Evolutionary conservation across 371 early-diverging fungal genomes (phyloP).

Genomic region (Blakeslea trispora): DNA sequence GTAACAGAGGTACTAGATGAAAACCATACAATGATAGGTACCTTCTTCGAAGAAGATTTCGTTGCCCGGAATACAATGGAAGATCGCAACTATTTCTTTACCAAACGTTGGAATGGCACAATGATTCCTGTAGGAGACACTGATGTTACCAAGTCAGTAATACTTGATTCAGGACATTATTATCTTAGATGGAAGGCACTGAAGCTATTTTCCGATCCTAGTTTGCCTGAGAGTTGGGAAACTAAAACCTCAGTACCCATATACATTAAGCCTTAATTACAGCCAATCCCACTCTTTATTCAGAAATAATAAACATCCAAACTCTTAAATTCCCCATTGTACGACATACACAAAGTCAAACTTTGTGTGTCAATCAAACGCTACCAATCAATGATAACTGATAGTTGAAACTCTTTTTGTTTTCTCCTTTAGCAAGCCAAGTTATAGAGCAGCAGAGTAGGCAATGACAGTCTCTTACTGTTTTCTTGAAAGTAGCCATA

Average conservation of each 20-base stretch:
- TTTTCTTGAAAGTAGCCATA: too few relatives aligned
- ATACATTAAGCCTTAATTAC: slow-evolving; percentile 5
- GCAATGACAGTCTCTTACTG: too few relatives aligned
- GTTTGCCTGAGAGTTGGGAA: slow-evolving; percentile 16
- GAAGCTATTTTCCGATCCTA: slow-evolving; percentile 22
- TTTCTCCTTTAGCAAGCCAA: too few relatives aligned
- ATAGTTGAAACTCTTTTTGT: too few relatives aligned
- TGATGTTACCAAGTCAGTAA: slow-evolving; percentile 1
- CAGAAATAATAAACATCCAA: too few relatives aligned
- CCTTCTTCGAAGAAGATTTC: slow-evolving; percentile 8
- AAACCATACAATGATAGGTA: slow-evolving; percentile 7
- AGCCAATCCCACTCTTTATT: too few relatives aligned
- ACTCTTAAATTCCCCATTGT: too few relatives aligned
- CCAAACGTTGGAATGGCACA: slow-evolving; percentile 24
- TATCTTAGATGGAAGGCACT: slow-evolving; percentile 24
- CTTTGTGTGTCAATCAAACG: too few relatives aligned
- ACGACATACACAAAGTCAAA: too few relatives aligned
- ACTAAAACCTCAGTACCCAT: slow-evolving; percentile 19
- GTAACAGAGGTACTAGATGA: slow-evolving; percentile 22
- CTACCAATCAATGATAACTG: too few relatives aligned
- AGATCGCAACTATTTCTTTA: slow-evolving; percentile 7
- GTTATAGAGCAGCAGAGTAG: too few relatives aligned
- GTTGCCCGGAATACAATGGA: slow-evolving; percentile 21
- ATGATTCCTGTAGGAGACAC: slow-evolving; percentile 14
- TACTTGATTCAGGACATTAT: slow-evolving; percentile 15